Evolutionary conservation across 441 rosid genomes (phyloP), one percentile per base, ranked within the genome.

Genomic region (Gossypium gossypioides): DNA sequence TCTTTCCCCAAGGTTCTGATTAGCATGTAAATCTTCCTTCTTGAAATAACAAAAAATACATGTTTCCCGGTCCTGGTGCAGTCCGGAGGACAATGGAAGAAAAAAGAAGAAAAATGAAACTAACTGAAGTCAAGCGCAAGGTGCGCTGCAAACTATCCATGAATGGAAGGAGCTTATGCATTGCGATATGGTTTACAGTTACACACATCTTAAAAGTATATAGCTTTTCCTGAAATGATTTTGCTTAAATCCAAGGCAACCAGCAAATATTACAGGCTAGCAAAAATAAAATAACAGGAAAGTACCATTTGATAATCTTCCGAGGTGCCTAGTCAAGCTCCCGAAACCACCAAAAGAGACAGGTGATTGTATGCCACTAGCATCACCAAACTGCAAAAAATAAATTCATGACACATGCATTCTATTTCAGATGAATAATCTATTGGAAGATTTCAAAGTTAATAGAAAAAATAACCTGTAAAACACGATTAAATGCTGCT

Each of bases 321-420:
- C 85, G 21, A 92, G 88, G 75, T 94, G 97, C 84, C 99, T 88
- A 9, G 99, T 90, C 83, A 94, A 86, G 88, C 99, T 94, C 81
- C 96, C 99, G 74, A 94, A 94, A 76, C 99, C 99, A n/a, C 99
- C 99, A 74, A 94, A 94, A 40, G 97, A 94, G 76, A 94, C 99
- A 69, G 99, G 99, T 60, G 99, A 94, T 50, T 94, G 99, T 75
- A 94, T 88, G 68, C 99, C 99, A 27, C 97, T 94, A 69, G 99
- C 99, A 83, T 94, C 99, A 78, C 99, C 99, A 74, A 90, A 90
- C 99, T 94, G 87, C 84, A 81, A 46, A 76, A 50, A 25, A 77
- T 34, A 67, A 32, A 68, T 72, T 66, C 69, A 64, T 61, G 72
- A 76, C 32, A 58, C 44, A 48, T 74, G 63, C 74, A 66, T 72